Evolutionary conservation across 768 basidiomycete species (phyloP).

Genomic region (Agaricus sinodeliciosus): DNA sequence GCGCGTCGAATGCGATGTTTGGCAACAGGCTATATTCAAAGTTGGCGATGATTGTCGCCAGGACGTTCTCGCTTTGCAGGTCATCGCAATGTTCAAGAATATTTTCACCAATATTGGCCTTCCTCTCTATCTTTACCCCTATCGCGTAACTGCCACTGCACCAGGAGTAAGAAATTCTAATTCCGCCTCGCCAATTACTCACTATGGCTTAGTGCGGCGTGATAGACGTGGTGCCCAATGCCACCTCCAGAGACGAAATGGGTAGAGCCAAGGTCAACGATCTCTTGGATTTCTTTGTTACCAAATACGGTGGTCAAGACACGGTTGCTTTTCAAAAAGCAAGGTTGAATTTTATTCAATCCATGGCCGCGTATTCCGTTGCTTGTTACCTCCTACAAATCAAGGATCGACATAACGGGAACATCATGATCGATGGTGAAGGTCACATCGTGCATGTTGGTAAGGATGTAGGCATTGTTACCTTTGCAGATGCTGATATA

Average conservation of each 20-base stretch:
- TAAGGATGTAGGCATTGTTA: conserved; percentile 25
- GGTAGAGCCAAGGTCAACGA: conserved; percentile 98
- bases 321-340: conserved; percentile 88
- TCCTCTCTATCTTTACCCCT: conserved; percentile 89
- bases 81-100: conserved; percentile 99
- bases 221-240: conserved; percentile 96
- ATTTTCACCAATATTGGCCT: conserved; percentile 87
- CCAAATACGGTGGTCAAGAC: conserved; percentile 89
- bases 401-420: conserved; percentile 98
- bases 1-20: conserved; percentile 73
- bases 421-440: conserved; percentile 98
- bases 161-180: conserved; percentile 69
- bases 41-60: conserved; percentile 99
- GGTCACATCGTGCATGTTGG: conserved; percentile 97
- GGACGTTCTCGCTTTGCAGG: conserved; percentile 93
- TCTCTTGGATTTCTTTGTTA: conserved; percentile 86
- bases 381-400: conserved; percentile 98
- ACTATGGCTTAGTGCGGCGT: conserved; percentile 72
- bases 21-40: conserved; percentile 99
- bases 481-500: not conserved
- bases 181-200: not conserved
- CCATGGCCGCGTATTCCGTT: conserved; percentile 98
- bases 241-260: conserved; percentile 99
- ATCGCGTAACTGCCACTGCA: conserved; percentile 93
- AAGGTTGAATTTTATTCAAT: conserved; percentile 93